phyloP scores from a whole-genome alignment of 2,329 filamentous ascomycete genomes.

The Penicillium vulpinum region DNA sequence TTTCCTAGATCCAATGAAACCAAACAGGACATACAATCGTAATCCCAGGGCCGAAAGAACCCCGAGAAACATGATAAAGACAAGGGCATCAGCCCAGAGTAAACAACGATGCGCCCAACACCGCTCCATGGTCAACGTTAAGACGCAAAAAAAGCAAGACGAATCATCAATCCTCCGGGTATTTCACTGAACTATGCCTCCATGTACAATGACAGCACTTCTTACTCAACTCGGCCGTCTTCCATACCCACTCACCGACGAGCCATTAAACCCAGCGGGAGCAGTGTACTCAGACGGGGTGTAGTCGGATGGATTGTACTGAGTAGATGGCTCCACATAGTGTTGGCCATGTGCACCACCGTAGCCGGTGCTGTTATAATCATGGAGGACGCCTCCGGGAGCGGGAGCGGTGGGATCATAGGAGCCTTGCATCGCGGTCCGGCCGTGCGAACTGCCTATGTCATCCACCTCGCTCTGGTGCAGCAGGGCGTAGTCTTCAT shows the following conservation, averaged over 20 bases:
- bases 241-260: conserved; percentile 26
- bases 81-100: conserved; percentile 6
- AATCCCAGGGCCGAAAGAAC: not conserved
- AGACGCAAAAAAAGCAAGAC: conserved; percentile 22
- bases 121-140: conserved; percentile 34
- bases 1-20: conserved; percentile 2
- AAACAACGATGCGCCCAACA: conserved; percentile 34
- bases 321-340: conserved; percentile 16
- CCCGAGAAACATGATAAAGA: conserved; percentile 11
- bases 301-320: conserved; percentile 9
- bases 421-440: conserved; percentile 38
- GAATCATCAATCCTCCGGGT: conserved; percentile 19
- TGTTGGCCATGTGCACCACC: conserved; percentile 42
- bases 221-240: conserved; percentile 5
- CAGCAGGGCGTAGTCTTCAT: conserved; percentile 55
- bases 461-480: conserved; percentile 50
- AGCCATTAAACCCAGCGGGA: conserved; percentile 12
- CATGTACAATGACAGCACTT: not conserved
- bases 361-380: conserved; percentile 44
- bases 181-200: conserved; percentile 13
- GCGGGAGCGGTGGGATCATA: conserved; percentile 42
- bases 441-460: conserved; percentile 36
- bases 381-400: conserved; percentile 36
- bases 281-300: conserved; percentile 14
- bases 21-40: conserved; percentile 14